Conservation (phyloP, 2,329 filamentous ascomycete genomes). For the Penicillium sp. region DNA sequence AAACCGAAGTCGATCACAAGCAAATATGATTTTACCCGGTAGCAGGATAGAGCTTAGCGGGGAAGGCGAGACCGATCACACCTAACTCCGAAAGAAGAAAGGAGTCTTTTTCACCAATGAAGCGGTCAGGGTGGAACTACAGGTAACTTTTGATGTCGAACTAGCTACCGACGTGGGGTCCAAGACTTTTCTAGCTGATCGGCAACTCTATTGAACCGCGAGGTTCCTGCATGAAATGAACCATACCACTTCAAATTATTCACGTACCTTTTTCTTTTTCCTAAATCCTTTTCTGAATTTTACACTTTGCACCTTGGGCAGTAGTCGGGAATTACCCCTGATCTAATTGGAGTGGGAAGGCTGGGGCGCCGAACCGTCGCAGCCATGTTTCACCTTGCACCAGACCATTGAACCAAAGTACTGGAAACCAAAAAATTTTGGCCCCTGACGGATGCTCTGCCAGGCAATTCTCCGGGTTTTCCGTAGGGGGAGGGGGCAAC, state of each 20-base stretch:
- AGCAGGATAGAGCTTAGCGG: neutral
- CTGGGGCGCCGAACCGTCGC: slow-evolving; percentile 12
- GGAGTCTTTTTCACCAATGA: neutral
- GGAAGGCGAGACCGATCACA: neutral
- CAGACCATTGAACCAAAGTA: slow-evolving; percentile 5
- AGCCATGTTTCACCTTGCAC: slow-evolving; percentile 30
- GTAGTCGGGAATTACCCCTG: neutral
- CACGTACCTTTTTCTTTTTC: neutral
- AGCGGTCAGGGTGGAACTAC: neutral
- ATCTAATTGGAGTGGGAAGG: slow-evolving; percentile 10
- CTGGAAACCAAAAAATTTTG: slow-evolving; percentile 1
- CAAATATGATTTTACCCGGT: neutral
- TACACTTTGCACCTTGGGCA: neutral
- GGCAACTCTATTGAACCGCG: slow-evolving; percentile 18
- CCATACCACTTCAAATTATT: neutral
- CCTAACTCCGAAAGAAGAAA: neutral
- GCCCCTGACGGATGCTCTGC: neutral
- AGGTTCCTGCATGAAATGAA: slow-evolving; percentile 17
- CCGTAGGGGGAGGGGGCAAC: neutral
- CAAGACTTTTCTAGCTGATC: slow-evolving; percentile 16
- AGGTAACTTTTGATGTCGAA: neutral
- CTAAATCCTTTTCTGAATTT: neutral
- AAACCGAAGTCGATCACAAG: neutral
- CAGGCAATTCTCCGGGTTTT: neutral
- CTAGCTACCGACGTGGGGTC: slow-evolving; percentile 20